Evolutionary conservation across 2,329 filamentous ascomycete species (phyloP).

Genomic region (Sclerotinia sclerotiorum): DNA sequence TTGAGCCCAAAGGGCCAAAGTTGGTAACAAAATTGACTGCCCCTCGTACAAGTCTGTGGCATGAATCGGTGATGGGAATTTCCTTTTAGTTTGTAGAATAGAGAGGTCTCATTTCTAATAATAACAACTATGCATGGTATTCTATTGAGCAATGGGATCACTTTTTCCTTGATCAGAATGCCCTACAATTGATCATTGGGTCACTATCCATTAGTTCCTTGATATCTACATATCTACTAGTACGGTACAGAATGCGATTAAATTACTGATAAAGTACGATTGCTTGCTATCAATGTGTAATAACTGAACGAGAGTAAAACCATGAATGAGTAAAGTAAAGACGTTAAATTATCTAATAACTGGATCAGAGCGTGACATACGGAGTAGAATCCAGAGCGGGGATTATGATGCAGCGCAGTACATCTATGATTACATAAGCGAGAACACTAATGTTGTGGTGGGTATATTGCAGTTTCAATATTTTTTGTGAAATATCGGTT

Average conservation of each 20-base stretch:
- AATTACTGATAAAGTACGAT: background rate
- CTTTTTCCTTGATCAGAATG: slow-evolving; percentile 20
- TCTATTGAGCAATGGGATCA: background rate
- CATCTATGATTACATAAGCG: slow-evolving; percentile 10
- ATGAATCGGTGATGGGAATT: background rate
- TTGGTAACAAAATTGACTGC: slow-evolving; percentile 20
- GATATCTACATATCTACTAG: slow-evolving; percentile 2
- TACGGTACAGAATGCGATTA: slow-evolving; percentile 1
- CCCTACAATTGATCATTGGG: background rate
- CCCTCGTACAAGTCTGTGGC: background rate
- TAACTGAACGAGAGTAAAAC: background rate
- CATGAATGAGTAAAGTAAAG: background rate
- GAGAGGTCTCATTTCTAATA: slow-evolving; percentile 19
- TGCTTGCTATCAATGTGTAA: background rate
- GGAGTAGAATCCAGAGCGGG: background rate
- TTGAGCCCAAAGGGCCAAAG: slow-evolving; percentile 7
- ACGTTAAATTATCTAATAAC: too few relatives aligned
- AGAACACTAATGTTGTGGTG: slow-evolving; percentile 18
- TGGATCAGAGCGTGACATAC: background rate
- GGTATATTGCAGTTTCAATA: slow-evolving; percentile 8
- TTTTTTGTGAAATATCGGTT: background rate
- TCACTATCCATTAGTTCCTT: slow-evolving; percentile 14
- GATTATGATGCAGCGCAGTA: slow-evolving; percentile 1
- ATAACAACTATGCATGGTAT: slow-evolving; percentile 9
- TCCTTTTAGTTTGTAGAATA: slow-evolving; percentile 22